Conservation (phyloP, 2,329 filamentous ascomycete genomes). For the Periglandula ipomoeae region DNA sequence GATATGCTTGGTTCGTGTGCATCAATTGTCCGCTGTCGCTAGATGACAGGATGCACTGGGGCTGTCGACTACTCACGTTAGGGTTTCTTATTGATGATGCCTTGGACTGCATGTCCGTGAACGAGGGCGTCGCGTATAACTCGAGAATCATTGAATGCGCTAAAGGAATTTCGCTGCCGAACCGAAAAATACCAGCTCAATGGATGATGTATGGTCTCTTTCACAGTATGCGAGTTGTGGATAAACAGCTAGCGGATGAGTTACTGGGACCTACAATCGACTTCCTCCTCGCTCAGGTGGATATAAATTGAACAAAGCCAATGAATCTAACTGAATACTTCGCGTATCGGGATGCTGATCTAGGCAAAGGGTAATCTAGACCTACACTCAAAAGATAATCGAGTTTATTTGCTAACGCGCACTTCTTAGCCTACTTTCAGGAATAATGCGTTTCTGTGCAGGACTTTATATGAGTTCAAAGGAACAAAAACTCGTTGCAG, state of each 20-base stretch:
- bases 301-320: slow-evolving; percentile 17
- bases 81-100: slow-evolving; percentile 29
- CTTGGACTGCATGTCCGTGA: background rate
- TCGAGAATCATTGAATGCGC: background rate
- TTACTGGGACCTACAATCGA: slow-evolving; percentile 27
- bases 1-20: slow-evolving; percentile 20
- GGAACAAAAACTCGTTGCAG: slow-evolving; percentile 16
- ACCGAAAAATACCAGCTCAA: slow-evolving; percentile 21
- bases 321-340: slow-evolving; percentile 24
- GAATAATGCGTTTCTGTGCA: background rate
- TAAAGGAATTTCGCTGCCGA: background rate
- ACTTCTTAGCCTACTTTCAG: background rate
- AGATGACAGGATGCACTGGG: slow-evolving; percentile 31
- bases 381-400: no score
- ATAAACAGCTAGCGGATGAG: slow-evolving; percentile 25
- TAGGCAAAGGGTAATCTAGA: slow-evolving; percentile 27
- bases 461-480: background rate
- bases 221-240: slow-evolving; percentile 27
- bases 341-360: slow-evolving; percentile 28
- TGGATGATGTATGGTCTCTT: slow-evolving; percentile 31
- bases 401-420: no score
- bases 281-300: slow-evolving; percentile 33
- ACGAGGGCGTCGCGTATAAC: background rate
- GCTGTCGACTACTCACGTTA: slow-evolving; percentile 25
- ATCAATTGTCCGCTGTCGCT: slow-evolving; percentile 26